Evolutionary conservation across 2,329 filamentous ascomycete species (phyloP).

Genomic region (Aspergillus spinulosporus): DNA sequence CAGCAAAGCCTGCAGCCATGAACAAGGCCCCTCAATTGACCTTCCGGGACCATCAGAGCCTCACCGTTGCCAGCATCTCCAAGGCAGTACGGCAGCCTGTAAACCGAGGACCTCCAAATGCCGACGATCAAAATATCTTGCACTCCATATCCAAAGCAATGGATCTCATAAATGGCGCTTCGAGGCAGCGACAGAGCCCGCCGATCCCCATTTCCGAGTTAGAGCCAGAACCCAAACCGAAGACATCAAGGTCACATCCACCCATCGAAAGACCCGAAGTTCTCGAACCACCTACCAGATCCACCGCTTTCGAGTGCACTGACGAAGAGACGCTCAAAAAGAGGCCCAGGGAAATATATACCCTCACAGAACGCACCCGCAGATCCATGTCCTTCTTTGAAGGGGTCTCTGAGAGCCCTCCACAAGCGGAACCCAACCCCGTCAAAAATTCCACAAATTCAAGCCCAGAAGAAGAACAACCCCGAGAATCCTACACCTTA

Average conservation of each 20-base stretch:
- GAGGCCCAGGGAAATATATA: slow-evolving; percentile 22
- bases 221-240: slow-evolving; percentile 10
- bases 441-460: slow-evolving; percentile 1
- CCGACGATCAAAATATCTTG: slow-evolving; percentile 36
- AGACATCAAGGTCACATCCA: slow-evolving; percentile 6
- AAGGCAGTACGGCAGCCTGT: slow-evolving; percentile 34
- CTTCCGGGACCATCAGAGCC: slow-evolving; percentile 41
- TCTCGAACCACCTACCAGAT: background rate
- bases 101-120: slow-evolving; percentile 23
- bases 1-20: slow-evolving; percentile 2
- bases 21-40: slow-evolving; percentile 23
- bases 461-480: slow-evolving; percentile 8
- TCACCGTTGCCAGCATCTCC: slow-evolving; percentile 42
- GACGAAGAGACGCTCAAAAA: slow-evolving; percentile 3
- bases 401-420: background rate
- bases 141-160: slow-evolving; percentile 37
- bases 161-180: slow-evolving; percentile 30
- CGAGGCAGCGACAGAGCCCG: background rate
- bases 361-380: slow-evolving; percentile 77
- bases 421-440: background rate
- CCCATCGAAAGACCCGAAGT: background rate
- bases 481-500: slow-evolving; percentile 48
- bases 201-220: slow-evolving; percentile 2
- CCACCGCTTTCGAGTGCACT: slow-evolving; percentile 13
- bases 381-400: slow-evolving; percentile 69